Evolutionary conservation across 1,284 basidiomycete genomes (phyloP).

Genomic region (Rhodotorula sp.): DNA sequence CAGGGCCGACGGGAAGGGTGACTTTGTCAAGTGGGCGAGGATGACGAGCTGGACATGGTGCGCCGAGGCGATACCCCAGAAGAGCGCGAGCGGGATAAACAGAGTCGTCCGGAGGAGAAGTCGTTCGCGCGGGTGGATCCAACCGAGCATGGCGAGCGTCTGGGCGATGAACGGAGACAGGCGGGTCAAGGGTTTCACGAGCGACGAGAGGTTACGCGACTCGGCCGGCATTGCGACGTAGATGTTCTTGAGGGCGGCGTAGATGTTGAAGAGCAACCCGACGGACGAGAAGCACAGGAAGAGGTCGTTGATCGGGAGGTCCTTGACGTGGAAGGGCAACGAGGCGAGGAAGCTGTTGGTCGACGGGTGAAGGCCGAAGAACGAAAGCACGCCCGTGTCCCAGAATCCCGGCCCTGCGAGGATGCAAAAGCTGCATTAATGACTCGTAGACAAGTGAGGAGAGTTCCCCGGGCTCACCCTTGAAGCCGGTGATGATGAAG

Average conservation of each 20-base stretch:
- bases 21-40: constrained; percentile 83
- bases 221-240: constrained; percentile 53
- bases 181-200: constrained; percentile 63
- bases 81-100: constrained; percentile 81
- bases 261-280: constrained; percentile 78
- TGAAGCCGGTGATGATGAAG: constrained; percentile 73
- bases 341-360: constrained; percentile 44
- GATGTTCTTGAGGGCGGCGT: constrained; percentile 58
- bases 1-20: constrained; percentile 63
- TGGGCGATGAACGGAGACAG: constrained; percentile 77
- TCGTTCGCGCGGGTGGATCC: constrained; percentile 63
- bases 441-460: too few relatives aligned
- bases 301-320: constrained; percentile 75
- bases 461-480: constrained; percentile 53
- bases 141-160: constrained; percentile 67
- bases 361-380: constrained; percentile 58
- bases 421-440: too few relatives aligned
- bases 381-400: constrained; percentile 68
- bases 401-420: constrained; percentile 65
- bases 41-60: constrained; percentile 83
- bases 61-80: constrained; percentile 64
- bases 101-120: constrained; percentile 57
- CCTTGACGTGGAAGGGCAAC: constrained; percentile 48
- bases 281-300: constrained; percentile 80
- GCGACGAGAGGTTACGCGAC: constrained; percentile 47